Evolutionary conservation across 768 basidiomycete genomes (phyloP), one percentile per base, ranked within the genome.

Genomic region (Auricularia cornea): DNA sequence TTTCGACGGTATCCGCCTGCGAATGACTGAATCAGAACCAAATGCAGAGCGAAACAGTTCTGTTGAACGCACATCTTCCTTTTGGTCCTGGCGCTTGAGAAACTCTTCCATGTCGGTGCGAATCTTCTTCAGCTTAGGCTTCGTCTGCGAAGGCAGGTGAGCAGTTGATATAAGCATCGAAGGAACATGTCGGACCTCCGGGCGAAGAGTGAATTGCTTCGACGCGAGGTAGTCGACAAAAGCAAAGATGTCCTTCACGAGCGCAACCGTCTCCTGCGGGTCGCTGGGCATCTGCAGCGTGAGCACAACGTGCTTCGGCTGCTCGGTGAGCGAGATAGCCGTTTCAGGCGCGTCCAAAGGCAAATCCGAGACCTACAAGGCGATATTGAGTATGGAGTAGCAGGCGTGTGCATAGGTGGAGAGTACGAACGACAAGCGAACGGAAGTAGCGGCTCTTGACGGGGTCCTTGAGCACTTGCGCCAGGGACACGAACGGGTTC

Each of bases 261-360:
- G 79, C 16, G 81, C 80, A 18, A 80, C 66, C 20, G 84, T 85
- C 61, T 81, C 84, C 12, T 71, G 72, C 3, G 79, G 78, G 35
- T 80, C 74, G 2, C 80, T 75, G 4, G 90, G 89, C 23, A 83
- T 75, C 33, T 72, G 71, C 59, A 95, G 76, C 48, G 81, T 83
- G 60, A 97, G 80, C 60, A 91, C 81, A 69, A 96, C 79, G 68
- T 88, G 91, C 70, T 92, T 90, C 68, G 84, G 80, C 65, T 82
- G 81, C 51, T 83, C 73, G 59, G 78, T 73, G 41, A 83, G 72
- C 3, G 81, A 69, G 51, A 86, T 64, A 1, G 84, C 81, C 2
- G 76, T 72, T 1, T 69, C 64, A 1, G 94, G 94, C 62, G 89
- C 85, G 28, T 80, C 79, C 60, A 86, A 79, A 8, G 94, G 91